Conservation (phyloP, 2,329 filamentous ascomycete genomes). For the Coniochaeta sp. region DNA sequence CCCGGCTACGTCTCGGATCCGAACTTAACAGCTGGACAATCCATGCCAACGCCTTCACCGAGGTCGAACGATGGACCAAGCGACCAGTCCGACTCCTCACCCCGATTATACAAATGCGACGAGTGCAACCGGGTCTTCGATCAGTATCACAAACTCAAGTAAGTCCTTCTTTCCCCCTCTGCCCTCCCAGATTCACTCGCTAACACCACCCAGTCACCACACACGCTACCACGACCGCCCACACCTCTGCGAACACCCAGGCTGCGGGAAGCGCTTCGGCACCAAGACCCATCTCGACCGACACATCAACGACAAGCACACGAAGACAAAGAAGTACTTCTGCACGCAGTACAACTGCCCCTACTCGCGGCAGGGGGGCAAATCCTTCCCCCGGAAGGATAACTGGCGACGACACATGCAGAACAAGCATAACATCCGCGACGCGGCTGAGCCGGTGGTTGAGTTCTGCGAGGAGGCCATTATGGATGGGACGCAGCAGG, state of each 20-base stretch:
- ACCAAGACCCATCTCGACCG: constrained; percentile 56
- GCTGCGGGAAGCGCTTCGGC: constrained; percentile 50
- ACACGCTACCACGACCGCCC: constrained; percentile 53
- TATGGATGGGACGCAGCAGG: constrained; percentile 18
- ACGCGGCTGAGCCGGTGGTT: constrained; percentile 35
- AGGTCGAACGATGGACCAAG: constrained; percentile 20
- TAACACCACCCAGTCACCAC: constrained; percentile 46
- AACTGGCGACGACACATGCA: constrained; percentile 58
- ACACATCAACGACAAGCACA: constrained; percentile 55
- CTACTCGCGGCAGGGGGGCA: constrained; percentile 49
- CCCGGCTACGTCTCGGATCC: not conserved
- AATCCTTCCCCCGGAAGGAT: constrained; percentile 54
- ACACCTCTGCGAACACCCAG: constrained; percentile 34
- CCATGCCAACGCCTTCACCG: constrained; percentile 30
- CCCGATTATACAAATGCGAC: constrained; percentile 27
- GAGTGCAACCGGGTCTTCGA: constrained; percentile 43
- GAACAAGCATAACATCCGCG: constrained; percentile 42
- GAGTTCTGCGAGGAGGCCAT: constrained; percentile 31
- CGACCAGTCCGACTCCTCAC: constrained; percentile 6
- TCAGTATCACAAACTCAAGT: constrained; percentile 55
- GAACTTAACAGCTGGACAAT: constrained; percentile 1
- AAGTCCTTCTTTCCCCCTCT: constrained; percentile 24
- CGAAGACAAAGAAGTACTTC: constrained; percentile 53
- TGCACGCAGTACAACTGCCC: constrained; percentile 47
- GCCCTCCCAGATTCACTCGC: not conserved